Evolutionary conservation across 352 stramenopile genomes (phyloP), one percentile per base, ranked within the genome.

Genomic region (Pythium inflatum): DNA sequence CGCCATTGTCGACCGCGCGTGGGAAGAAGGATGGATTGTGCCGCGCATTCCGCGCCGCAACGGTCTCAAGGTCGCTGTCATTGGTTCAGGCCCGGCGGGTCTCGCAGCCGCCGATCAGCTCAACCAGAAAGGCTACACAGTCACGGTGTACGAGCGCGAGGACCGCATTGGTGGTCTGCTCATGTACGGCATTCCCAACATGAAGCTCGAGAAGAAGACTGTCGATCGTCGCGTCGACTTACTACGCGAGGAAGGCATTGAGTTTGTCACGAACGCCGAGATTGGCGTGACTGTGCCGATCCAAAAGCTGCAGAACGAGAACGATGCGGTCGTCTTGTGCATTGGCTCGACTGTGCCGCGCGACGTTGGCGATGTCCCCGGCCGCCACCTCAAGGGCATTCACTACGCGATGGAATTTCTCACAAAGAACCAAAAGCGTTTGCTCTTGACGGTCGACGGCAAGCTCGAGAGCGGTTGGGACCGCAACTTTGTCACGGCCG

Each of bases 121-220:
- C 28, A 99, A 99, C 86, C 96, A 99, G 74, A 98, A 98, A 77
- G 97, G 97, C 51, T 98, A 99, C 83, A 91, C 97, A 59, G 97
- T 97, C 14, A 98, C 96, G 13, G 96, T 99, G 1, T 99, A 98
- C 77, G 97, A 99, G 77, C 89, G 97, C n/a, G 93, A 98, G 53
- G 97, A 99, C 87, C 88, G 92, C 50, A 78, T 99, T 31, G 97
- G 97, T 30, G 97, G 97, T 6, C 78, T 99, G 43, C 82, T 99
- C 54, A 99, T 98, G 93, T 99, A 99, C 74, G 97, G 97, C 46
- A 99, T 99, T 74, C 97, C 97, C 24, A 99, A 99, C 83, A 99
- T 99, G 95, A 99, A 99, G 82, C 81, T 99, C 7, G 96, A 99
- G 64, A 99, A 99, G 85, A 94, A 98, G 70, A 98, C 89, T 20